Percentiles rank a stretch among this genome's conserved stretches.
Conservation (phyloP, 495 filamentous ascomycete genomes). For the Aspergillus homomorphus region DNA sequence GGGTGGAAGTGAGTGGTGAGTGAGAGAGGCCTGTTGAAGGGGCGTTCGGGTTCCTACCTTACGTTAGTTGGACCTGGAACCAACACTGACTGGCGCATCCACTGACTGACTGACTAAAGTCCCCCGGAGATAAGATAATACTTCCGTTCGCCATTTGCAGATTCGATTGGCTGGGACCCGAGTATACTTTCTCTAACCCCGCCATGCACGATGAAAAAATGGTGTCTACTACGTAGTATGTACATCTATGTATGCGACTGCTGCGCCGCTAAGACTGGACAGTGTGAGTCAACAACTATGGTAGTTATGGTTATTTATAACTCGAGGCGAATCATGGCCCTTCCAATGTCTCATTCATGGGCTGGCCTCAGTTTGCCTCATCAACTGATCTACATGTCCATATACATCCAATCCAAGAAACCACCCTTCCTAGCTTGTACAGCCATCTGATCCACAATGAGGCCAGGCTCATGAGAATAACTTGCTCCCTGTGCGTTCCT, state of each 20-base stretch:
- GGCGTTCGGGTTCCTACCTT: background rate
- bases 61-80: background rate
- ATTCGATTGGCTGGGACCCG: conserved; percentile 1
- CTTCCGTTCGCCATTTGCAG: conserved; percentile 13
- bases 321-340: too few relatives aligned
- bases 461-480: conserved; percentile 38
- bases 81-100: too few relatives aligned
- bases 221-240: too few relatives aligned
- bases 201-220: background rate
- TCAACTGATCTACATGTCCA: background rate
- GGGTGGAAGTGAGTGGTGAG: conserved; percentile 15
- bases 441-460: background rate
- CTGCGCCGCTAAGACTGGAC: too few relatives aligned
- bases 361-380: background rate
- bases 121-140: conserved; percentile 29
- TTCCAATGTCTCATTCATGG: background rate
- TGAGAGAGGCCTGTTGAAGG: background rate
- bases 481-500: conserved; percentile 27
- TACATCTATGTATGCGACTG: too few relatives aligned
- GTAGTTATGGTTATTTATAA: too few relatives aligned
- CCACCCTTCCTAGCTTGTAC: background rate
- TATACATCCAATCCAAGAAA: conserved; percentile 7
- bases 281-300: too few relatives aligned
- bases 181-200: background rate
- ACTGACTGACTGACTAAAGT: background rate